Base-by-base conservation (phyloP, 345 rosid species). In the Salix brachista region DNA sequence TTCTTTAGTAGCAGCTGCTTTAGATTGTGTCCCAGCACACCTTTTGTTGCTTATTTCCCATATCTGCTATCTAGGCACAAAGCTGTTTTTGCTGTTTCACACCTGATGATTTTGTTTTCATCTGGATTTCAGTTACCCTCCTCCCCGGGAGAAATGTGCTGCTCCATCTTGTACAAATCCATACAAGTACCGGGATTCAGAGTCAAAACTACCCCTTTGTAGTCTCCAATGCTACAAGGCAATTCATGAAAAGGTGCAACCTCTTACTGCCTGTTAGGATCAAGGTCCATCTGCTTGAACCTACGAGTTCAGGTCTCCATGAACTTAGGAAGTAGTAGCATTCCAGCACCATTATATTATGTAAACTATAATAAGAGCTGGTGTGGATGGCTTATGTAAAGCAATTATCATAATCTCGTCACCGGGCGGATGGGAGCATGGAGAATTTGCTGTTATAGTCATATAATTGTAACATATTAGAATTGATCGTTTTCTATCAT, bases 131-230 rank as follows among this genome's bases (percentile, higher is more conserved):
- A 79, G 82, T 7, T 79, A 79, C 65, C 82, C 82, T 69, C 82
- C 78, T 11, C 82, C 82, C 6, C 78, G 82, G 1, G 82, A 79
- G 71, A 79, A 74, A 64, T 79, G 82, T 12, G 82, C 78, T 0
- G 78, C 65, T 44, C 82, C 82, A 48, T 79, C 74, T 3, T 79
- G 82, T 36, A 61, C 18, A 21, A 79, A 79, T 46, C 78, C 82
- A 23, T 79, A 74, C 70, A 79, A 79, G 74, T 79, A 79, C 65
- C 48, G 82, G 37, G 82, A 79, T 69, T 79, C 82, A 1, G 74
- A 79, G 30, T 79, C 82, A n/a, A 74, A 79, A 62, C 75, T 79
- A 7, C 82, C 82, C 10, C 74, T 79, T 23, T 79, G 82, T 61
- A 79, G 82, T 36, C 82, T 79, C 2, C 65, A 37, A 36, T 74